Percentiles rank a stretch among this genome's conserved stretches.
These are phyloP conservation scores for Phlyctochytrium bullatum DNA, from an alignment of 192 early-diverging fungal species.

Conservation along the genomic window DNA sequence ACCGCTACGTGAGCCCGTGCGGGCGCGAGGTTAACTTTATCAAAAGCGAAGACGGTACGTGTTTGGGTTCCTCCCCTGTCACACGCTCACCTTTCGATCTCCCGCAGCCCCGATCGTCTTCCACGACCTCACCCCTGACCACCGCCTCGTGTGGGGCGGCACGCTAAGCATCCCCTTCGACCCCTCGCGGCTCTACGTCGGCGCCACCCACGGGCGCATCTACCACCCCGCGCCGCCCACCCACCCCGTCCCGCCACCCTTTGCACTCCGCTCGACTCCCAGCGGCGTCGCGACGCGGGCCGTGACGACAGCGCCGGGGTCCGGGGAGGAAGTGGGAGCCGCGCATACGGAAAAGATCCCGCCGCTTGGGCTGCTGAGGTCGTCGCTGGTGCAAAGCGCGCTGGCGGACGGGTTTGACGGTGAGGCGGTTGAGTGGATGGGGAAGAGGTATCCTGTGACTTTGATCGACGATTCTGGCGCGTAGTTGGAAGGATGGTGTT, in stretches of 20 bases:
- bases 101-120: conserved; percentile 33
- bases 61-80: neutral
- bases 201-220: conserved; percentile 16
- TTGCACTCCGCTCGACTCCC: no score
- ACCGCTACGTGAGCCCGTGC: conserved; percentile 31
- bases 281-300: no score
- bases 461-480: neutral
- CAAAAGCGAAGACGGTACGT: conserved; percentile 19
- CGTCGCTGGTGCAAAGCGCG: conserved; percentile 18
- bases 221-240: conserved; percentile 27
- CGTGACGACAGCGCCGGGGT: neutral
- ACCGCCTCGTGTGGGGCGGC: conserved; percentile 21
- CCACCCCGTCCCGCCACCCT: conserved; percentile 7
- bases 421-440: conserved; percentile 21
- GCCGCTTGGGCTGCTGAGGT: conserved; percentile 20
- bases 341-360: neutral
- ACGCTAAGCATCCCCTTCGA: conserved; percentile 14
- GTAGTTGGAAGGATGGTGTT: no score
- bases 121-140: conserved; percentile 20
- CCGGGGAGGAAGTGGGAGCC: neutral
- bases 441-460: conserved; percentile 2
- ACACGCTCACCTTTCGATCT: neutral
- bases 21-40: conserved; percentile 39
- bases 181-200: conserved; percentile 21
- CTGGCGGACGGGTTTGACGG: conserved; percentile 23